phyloP scores from a whole-genome alignment of 805 yeast genomes.

The Kodamaea lidongshanica region DNA sequence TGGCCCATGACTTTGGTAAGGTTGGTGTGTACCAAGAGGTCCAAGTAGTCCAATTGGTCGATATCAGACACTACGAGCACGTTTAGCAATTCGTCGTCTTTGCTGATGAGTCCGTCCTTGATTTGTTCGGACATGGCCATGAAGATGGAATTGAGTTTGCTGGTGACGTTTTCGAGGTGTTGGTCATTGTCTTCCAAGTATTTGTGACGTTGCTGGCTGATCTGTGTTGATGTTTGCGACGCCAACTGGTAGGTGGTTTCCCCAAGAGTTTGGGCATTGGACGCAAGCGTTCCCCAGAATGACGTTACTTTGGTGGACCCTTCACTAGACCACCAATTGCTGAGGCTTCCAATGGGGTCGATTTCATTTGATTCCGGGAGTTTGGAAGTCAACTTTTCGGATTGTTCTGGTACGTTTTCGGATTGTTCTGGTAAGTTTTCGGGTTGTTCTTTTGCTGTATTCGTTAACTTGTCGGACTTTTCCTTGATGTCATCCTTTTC shows the following conservation, averaged over 20 bases:
- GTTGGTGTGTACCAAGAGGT: slow-evolving; percentile 42
- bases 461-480: neutral
- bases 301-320: slow-evolving; percentile 63
- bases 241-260: slow-evolving; percentile 50
- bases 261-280: slow-evolving; percentile 42
- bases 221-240: slow-evolving; percentile 36
- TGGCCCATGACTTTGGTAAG: slow-evolving; percentile 63
- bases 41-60: slow-evolving; percentile 44
- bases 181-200: slow-evolving; percentile 20
- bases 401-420: too few species aligned
- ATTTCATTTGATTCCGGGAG: slow-evolving; percentile 18
- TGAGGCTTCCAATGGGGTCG: slow-evolving; percentile 60
- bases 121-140: slow-evolving; percentile 36
- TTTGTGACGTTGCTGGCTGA: slow-evolving; percentile 35
- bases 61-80: slow-evolving; percentile 57
- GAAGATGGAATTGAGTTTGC: slow-evolving; percentile 28
- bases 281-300: slow-evolving; percentile 62
- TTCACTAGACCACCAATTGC: slow-evolving; percentile 70
- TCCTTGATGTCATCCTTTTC: slow-evolving; percentile 3
- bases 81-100: slow-evolving; percentile 43
- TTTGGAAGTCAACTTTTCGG: too few species aligned
- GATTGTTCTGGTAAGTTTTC: too few species aligned
- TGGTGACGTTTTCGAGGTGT: slow-evolving; percentile 24
- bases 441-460: neutral
- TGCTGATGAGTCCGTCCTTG: slow-evolving; percentile 50